Evolutionary conservation across 1,284 basidiomycete species (phyloP).

Genomic region (Sporisorium exsertum): DNA sequence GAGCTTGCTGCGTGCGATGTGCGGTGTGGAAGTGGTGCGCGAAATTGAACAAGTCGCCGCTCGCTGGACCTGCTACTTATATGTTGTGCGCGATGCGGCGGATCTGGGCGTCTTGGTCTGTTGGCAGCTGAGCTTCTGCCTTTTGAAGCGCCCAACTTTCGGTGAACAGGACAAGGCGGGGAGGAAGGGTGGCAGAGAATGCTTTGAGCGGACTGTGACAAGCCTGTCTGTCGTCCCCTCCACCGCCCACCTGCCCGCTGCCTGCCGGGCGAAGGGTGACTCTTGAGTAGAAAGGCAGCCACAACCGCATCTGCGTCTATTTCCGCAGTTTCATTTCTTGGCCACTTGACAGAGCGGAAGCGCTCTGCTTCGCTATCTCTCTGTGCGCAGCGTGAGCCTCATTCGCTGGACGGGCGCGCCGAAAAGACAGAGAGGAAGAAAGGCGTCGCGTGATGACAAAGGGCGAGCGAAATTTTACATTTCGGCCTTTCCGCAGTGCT

Average conservation of each 20-base stretch:
- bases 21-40: not conserved
- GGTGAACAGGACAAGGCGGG: too few relatives aligned
- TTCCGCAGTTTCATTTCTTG: slow-evolving; percentile 3
- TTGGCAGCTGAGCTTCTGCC: not conserved
- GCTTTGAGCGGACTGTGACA: not conserved
- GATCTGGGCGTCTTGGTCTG: not conserved
- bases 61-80: not conserved
- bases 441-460: slow-evolving; percentile 49
- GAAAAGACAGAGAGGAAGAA: not conserved
- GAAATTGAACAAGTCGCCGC: not conserved
- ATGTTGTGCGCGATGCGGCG: not conserved
- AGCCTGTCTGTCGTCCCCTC: not conserved
- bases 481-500: not conserved
- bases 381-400: not conserved
- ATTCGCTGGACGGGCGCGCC: too few relatives aligned
- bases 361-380: too few relatives aligned
- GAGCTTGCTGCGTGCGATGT: not conserved
- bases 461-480: not conserved
- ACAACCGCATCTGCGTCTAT: not conserved
- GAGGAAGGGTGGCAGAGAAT: not conserved
- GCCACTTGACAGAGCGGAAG: not conserved
- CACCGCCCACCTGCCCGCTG: not conserved
- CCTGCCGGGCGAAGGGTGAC: too few relatives aligned
- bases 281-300: not conserved
- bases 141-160: too few relatives aligned